Base-by-base conservation (phyloP, 169 alveolate genomes). In the Miamiensis avidus region DNA sequence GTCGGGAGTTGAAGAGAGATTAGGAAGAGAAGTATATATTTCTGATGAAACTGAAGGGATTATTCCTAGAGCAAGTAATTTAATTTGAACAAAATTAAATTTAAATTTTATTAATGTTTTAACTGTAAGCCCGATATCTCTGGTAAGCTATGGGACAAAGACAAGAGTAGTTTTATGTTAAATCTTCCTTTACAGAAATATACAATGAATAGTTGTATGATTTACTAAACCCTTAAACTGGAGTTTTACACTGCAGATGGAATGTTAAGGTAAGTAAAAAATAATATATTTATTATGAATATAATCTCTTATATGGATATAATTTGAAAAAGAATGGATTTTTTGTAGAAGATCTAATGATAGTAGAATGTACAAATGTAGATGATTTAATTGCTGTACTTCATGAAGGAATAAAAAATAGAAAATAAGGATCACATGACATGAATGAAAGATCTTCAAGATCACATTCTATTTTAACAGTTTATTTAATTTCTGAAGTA, bases 371-470 rank as follows among this genome's bases (percentile, higher is more conserved):
- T 82, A 94, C 96, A 29, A 90, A 92, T 82, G 89, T 89, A 26
- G 93, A 94, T 49, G 98, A 95, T 85, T 77, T 95, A 72, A 89
- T 93, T 33, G 95, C 94, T 72, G 98, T 95, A 16, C 82, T 95
- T n/a, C 96, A 94, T 88, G 97, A 95, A 93, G 98, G 98, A 33
- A 94, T 94, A 91, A 91, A 93, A 83, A 95, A 95, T 83, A 83
- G 98, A 75, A 92, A 93, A 87, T 83, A 89, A 73, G 96, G 96
- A 34, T 84, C 94, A 65, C 98, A 93, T 88, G 97, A 95, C 81
- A 81, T 95, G 32, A 95, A 95, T 85, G 90, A 91, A 82, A 96
- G 94, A 86, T 91, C 95, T 75, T 92, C 96, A 34, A 81, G 97
- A n/a, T 92, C 96, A 34, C 97, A 95, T 78, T 94, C 96, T 29